phyloP scores from a whole-genome alignment of 768 basidiomycete species.

The Russula sp. region DNA sequence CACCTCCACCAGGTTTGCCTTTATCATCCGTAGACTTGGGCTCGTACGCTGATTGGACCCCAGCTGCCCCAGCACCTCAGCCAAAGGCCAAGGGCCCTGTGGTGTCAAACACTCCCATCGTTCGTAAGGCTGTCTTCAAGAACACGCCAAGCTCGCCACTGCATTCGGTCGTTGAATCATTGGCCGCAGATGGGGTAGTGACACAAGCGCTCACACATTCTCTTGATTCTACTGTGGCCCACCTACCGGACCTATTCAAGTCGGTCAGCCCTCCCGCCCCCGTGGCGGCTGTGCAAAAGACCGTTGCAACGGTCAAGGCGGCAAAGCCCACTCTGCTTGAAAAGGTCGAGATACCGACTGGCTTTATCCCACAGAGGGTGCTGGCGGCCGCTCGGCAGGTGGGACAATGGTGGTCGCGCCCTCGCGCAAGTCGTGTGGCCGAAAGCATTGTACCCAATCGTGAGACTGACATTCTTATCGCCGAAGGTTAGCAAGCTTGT shows the following conservation, averaged over 20 bases:
- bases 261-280: constrained; percentile 9
- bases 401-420: constrained; percentile 55
- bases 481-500: constrained; percentile 50
- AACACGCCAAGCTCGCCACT: constrained; percentile 48
- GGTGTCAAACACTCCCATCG: constrained; percentile 40
- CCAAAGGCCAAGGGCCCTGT: constrained; percentile 40
- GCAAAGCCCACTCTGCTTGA: constrained; percentile 9
- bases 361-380: constrained; percentile 36
- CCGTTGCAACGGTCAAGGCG: constrained; percentile 32
- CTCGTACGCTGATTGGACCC: constrained; percentile 26
- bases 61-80: constrained; percentile 37
- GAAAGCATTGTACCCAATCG: constrained; percentile 57
- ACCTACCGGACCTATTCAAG: constrained; percentile 51
- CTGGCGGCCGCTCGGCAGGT: constrained; percentile 35
- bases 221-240: constrained; percentile 47
- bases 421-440: constrained; percentile 50
- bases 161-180: constrained; percentile 49
- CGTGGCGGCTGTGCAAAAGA: constrained; percentile 33
- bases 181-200: constrained; percentile 54
- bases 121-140: constrained; percentile 47
- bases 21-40: not conserved
- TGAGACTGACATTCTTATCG: constrained; percentile 58
- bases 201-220: constrained; percentile 47
- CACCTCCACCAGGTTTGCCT: constrained; percentile 29
- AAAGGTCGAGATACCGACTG: not conserved